Base-by-base conservation (phyloP, 768 basidiomycete genomes). In the Lactarius hengduanensis region DNA sequence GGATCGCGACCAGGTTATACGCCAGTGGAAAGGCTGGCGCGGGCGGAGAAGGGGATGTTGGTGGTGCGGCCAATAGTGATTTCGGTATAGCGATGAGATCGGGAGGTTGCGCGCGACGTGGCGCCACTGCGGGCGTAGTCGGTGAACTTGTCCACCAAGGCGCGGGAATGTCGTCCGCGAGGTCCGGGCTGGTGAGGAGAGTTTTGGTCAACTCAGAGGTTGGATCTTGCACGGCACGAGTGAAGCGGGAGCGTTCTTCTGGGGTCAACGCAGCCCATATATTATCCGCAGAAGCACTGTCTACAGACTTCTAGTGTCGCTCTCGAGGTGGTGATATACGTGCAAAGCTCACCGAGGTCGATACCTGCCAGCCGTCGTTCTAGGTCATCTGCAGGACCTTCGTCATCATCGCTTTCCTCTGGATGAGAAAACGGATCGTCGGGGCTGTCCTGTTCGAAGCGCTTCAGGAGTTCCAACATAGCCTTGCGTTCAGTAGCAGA, bases 381-480 rank as follows among this genome's bases (percentile, higher is more conserved):
- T 28, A 92, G 72, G 32, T 32, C 30, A 56, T 20, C 54, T 30
- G 5, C 5, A 55, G 28, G 28, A 5, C 20, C 55, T 4, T 32
- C 45, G 1, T 76, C 76, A 2, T 76, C 77, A 26, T 81, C 82
- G 4, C 74, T 78, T 15, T 79, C 78, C 22, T 76, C 76, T 2
- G 71, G 73, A 1, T 75, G 74, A 2, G 69, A 72, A 1, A 76
- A 72, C 2, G 78, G 81, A 18, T 82, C 78, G 34, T 79, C 76
- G 28, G 75, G 70, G 16, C 73, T 78, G 58, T 87, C 84, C 60
- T 91, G n/a, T 66, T 93, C 91, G 63, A 94, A 88, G 10, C 82
- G 84, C 73, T 84, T 86, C 26, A 94, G 78, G 4, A 94, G 72
- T 57, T 87, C 85, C 71, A 94, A 75, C 83, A 92, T 93, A 67